Evolutionary conservation across 2,329 filamentous ascomycete genomes (phyloP).

Genomic region (Monilinia vaccinii-corymbosi): DNA sequence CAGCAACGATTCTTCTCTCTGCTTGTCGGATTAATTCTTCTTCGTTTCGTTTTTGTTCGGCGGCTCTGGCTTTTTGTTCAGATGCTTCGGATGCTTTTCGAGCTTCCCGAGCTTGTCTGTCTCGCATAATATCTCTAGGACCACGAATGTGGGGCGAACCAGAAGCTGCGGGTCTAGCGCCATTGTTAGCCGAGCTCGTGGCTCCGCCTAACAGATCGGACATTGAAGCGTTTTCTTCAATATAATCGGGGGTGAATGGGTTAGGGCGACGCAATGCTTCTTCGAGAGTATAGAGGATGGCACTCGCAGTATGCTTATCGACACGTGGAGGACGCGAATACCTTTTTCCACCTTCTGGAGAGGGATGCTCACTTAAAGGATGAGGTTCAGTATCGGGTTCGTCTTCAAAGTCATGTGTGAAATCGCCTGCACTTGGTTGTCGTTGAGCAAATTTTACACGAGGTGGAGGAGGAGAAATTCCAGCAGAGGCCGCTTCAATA

Average conservation of each 20-base stretch:
- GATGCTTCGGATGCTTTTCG: constrained; percentile 47
- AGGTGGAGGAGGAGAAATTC: constrained; percentile 27
- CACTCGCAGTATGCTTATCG: constrained; percentile 76
- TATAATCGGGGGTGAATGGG: constrained; percentile 71
- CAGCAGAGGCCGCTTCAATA: constrained; percentile 28
- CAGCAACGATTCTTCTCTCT: constrained; percentile 52
- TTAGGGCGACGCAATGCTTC: constrained; percentile 78
- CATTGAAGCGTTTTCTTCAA: constrained; percentile 89
- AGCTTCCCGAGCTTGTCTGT: constrained; percentile 69
- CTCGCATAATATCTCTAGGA: constrained; percentile 85
- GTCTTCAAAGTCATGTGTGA: constrained; percentile 25
- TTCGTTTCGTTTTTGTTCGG: constrained; percentile 44
- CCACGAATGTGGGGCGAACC: constrained; percentile 58
- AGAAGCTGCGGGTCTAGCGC: constrained; percentile 39
- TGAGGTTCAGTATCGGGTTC: constrained; percentile 22
- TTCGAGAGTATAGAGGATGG: constrained; percentile 87
- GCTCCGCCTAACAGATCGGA: constrained; percentile 64
- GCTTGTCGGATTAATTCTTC: constrained; percentile 44
- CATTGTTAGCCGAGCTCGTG: constrained; percentile 44
- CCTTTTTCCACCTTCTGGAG: neutral
- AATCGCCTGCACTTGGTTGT: constrained; percentile 13
- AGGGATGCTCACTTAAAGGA: constrained; percentile 12
- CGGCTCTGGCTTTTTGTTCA: constrained; percentile 38
- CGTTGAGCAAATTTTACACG: constrained; percentile 20
- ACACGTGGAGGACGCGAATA: constrained; percentile 49